Evolutionary conservation across 768 basidiomycete species (phyloP).

Genomic region (Erythrobasidium yunnanense): DNA sequence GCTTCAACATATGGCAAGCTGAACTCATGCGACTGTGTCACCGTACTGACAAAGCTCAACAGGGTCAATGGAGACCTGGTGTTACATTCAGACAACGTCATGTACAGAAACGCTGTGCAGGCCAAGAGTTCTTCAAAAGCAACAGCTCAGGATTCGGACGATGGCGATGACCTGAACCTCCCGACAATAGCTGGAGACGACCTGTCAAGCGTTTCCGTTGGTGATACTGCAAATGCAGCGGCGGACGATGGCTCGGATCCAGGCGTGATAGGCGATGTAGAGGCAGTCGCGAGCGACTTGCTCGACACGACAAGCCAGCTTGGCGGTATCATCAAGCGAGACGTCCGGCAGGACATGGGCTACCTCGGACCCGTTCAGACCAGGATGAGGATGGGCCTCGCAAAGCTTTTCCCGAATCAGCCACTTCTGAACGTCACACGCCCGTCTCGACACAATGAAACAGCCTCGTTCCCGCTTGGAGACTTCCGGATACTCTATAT

Average conservation of each 20-base stretch:
- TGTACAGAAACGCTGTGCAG: constrained; percentile 35
- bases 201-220: no score
- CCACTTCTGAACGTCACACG: no score
- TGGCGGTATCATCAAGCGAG: neutral
- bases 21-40: neutral
- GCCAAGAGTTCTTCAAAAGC: neutral
- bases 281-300: neutral
- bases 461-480: no score
- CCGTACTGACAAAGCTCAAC: neutral
- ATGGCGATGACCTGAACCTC: neutral
- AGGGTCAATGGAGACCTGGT: constrained; percentile 36
- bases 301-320: neutral
- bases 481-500: neutral
- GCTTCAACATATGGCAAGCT: constrained; percentile 31
- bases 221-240: neutral
- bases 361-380: neutral
- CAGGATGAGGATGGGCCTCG: neutral
- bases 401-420: neutral
- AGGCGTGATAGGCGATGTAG: neutral
- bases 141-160: neutral
- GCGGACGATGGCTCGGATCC: neutral
- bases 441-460: no score
- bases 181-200: no score
- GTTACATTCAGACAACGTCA: constrained; percentile 31
- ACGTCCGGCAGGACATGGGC: neutral